These are phyloP conservation scores for Chamaecyparis obtusa DNA, from an alignment of 75 land plant genomes.

Conservation along the genomic window DNA sequence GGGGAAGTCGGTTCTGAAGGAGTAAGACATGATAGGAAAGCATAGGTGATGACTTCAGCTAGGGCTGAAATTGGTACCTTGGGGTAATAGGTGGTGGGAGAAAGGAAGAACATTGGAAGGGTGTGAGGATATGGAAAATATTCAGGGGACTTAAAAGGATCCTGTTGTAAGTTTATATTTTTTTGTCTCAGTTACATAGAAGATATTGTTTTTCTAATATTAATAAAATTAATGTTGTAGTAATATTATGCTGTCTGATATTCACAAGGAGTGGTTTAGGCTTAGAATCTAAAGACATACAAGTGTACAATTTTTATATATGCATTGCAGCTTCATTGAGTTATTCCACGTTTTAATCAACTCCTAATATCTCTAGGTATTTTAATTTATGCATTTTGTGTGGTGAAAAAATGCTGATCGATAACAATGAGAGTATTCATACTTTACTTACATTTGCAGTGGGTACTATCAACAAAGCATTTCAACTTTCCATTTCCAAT, in stretches of 20 bases:
- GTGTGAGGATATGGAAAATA: no score
- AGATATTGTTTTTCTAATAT: not conserved
- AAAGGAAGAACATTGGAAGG: no score
- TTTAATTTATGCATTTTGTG: not conserved
- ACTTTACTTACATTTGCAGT: conserved; percentile 46
- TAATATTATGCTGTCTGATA: not conserved
- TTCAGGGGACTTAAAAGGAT: no score
- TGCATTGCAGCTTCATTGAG: not conserved
- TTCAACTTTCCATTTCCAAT: conserved; percentile 92
- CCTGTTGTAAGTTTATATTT: no score
- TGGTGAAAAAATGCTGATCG: not conserved
- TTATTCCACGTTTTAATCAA: not conserved
- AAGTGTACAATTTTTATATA: not conserved
- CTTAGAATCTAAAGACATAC: not conserved
- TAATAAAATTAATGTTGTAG: not conserved
- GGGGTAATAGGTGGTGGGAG: no score
- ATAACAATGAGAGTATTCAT: not conserved
- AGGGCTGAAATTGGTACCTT: no score
- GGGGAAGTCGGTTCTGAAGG: no score
- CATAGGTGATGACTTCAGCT: no score
- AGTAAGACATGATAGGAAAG: no score
- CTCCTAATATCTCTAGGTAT: not conserved
- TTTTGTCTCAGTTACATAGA: no score
- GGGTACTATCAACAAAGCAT: conserved; percentile 90
- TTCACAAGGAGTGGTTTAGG: not conserved